Evolutionary conservation across 257 asterid genomes (phyloP).

Genomic region (Cruciata laevipes): DNA sequence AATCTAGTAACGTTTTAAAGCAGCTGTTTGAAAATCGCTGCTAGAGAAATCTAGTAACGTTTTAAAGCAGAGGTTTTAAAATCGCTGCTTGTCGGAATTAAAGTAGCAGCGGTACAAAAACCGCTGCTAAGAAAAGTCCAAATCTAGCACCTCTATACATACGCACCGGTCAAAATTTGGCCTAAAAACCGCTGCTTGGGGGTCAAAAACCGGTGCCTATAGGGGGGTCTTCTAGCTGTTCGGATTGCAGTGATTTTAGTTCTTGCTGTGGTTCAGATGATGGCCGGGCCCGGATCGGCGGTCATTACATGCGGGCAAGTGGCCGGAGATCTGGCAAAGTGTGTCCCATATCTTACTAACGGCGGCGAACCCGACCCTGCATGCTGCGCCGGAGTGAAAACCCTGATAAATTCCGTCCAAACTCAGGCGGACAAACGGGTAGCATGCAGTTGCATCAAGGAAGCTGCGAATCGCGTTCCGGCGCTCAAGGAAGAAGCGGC

Average conservation of each 20-base stretch:
- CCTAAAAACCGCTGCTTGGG: too few relatives aligned
- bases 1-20: too few relatives aligned
- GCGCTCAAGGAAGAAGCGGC: conserved; percentile 36
- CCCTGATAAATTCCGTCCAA: conserved; percentile 19
- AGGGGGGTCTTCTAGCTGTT: too few relatives aligned
- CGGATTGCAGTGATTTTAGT: conserved; percentile 20
- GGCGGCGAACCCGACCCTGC: conserved; percentile 20
- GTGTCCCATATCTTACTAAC: conserved; percentile 31
- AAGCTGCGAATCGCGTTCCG: conserved; percentile 23
- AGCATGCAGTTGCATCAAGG: conserved; percentile 32
- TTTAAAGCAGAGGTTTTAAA: too few relatives aligned
- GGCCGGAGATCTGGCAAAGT: conserved; percentile 24
- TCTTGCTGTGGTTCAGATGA: conserved; percentile 17
- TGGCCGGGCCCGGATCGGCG: conserved; percentile 22
- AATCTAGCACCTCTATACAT: too few relatives aligned
- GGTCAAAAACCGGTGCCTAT: too few relatives aligned
- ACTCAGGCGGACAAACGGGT: conserved; percentile 25
- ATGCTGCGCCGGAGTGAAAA: conserved; percentile 30
- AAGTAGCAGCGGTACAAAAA: too few relatives aligned
- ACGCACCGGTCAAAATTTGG: too few relatives aligned
- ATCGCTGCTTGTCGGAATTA: too few relatives aligned
- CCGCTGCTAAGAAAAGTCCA: too few relatives aligned
- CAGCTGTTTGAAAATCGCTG: too few relatives aligned
- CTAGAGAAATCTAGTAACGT: too few relatives aligned
- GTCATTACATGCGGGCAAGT: conserved; percentile 32